These are phyloP conservation scores for Suhomyces emberorum DNA, from an alignment of 805 yeast species.

Conservation along the genomic window DNA sequence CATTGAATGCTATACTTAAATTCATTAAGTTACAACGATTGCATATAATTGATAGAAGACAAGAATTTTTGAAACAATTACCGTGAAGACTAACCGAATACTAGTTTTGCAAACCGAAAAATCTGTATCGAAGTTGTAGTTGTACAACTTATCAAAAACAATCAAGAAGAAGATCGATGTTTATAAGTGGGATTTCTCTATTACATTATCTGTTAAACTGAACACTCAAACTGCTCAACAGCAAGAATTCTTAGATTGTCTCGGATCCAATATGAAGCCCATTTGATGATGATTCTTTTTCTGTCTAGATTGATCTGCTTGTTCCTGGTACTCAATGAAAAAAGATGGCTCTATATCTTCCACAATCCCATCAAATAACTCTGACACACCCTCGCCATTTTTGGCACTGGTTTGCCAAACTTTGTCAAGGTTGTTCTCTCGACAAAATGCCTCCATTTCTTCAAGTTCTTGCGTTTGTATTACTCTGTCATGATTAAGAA, in stretches of 20 bases:
- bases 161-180: too few relatives aligned
- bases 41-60: too few relatives aligned
- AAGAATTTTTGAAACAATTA: too few relatives aligned
- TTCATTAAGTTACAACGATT: too few relatives aligned
- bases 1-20: too few relatives aligned
- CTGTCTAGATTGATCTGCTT: conserved; percentile 4
- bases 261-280: not conserved
- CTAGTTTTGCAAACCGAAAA: too few relatives aligned
- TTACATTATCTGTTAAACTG: too few relatives aligned
- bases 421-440: conserved; percentile 14
- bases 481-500: conserved; percentile 14
- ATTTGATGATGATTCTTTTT: not conserved
- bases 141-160: too few relatives aligned
- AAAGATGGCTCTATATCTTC: conserved; percentile 29
- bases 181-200: too few relatives aligned
- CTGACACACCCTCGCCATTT: conserved; percentile 57
- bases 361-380: conserved; percentile 30
- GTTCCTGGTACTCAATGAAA: conserved; percentile 20
- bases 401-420: conserved; percentile 60
- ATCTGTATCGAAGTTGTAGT: too few relatives aligned
- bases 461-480: conserved; percentile 13
- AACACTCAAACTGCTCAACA: not conserved
- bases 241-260: not conserved
- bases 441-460: conserved; percentile 14
- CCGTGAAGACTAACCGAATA: too few relatives aligned